Base-by-base conservation (phyloP, 2,329 filamentous ascomycete species). In the Lecanicillium sp. region DNA sequence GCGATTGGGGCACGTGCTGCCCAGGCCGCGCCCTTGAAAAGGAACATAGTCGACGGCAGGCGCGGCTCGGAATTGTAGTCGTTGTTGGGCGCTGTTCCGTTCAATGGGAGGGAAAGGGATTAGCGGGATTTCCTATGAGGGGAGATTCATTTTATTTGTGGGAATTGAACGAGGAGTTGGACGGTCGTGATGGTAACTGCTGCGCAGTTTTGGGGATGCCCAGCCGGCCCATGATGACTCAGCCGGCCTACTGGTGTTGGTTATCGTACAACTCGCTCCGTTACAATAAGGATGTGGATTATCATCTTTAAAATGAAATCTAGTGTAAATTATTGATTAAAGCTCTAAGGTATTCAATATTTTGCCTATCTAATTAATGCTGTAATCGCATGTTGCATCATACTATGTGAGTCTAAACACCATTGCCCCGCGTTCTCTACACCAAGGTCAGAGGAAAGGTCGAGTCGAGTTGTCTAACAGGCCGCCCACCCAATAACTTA, bases 111-210 rank as follows among this genome's bases (percentile, higher is more conserved):
- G 14, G 15, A 19, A 17, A 17, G n/a, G 17, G 36, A 39, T n/a
- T n/a, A n/a, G n/a, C n/a, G n/a, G n/a, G n/a, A n/a, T n/a, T n/a
- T n/a, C n/a, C n/a, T 47, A 46, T 37, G 19, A 40, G 36, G 40
- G 43, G 20, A 39, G n/a, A 20, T 54, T 51, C 59, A 62, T 60
- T 44, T 49, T 57, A 48, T 49, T n/a, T n/a, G 50, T 46, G 46
- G 46, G 42, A 47, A 55, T 57, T 56, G 55, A 52, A 46, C 44
- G 40, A 44, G 41, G 33, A 46, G 37, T 43, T 40, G 46, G 33
- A 42, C 42, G 36, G 29, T 60, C 61, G 65, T 70, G 65, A 68
- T 65, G 56, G 57, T 64, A 66, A 66, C 60, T 70, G 60, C 66
- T 22, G 64, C 63, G 66, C 53, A 70, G 55, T 61, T 69, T 65